Evolutionary conservation across 208 protist genomes (phyloP), one percentile per base, ranked within the genome.

Genomic region (Trichomonas vaginalis): DNA sequence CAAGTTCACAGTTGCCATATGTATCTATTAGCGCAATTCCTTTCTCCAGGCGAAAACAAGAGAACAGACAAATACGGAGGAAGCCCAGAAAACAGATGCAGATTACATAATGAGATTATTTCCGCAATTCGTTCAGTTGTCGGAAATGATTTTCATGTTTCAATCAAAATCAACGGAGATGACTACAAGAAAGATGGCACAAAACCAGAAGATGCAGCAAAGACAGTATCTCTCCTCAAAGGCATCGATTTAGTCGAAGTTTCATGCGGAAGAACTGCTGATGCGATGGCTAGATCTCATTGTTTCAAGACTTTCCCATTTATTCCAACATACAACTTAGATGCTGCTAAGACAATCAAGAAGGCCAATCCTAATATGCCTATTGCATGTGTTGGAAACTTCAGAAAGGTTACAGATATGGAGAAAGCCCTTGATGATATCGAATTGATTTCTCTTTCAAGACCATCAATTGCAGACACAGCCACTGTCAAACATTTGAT

Each of bases 1-100:
- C 49, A 95, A 95, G 8, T 95, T 95, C 92, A 95, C 37, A 32
- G 49, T 17, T 49, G 47, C 8, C 92, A 95, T 80, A 49, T 49
- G 42, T 95, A 82, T 46, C 32, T 95, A 15, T 35, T 95, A 14
- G 61, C 92, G 27, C 8, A 49, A 48, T 95, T 95, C 40, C 47
- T 95, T 21, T 80, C 49, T 39, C 51, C 92, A 37, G 51, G 47
- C 32, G 10, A 45, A 6, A 95, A 95, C 49, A 21, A 40, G 17
- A 14, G 92, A 17, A 47, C 37, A 17, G 92, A 95, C 40, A n/a
- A 80, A 32, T 95, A 45, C 0, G 92, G 92, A 42, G 92, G 92
- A 23, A 79, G 47, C 17, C 45, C 37, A 46, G 92, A 95, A 46
- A 95, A 95, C 61, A 21, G 92, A 21, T 42, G 42, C n/a, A 48